Base-by-base conservation (phyloP, 192 early-diverging fungal genomes). In the Thamnidium elegans region DNA sequence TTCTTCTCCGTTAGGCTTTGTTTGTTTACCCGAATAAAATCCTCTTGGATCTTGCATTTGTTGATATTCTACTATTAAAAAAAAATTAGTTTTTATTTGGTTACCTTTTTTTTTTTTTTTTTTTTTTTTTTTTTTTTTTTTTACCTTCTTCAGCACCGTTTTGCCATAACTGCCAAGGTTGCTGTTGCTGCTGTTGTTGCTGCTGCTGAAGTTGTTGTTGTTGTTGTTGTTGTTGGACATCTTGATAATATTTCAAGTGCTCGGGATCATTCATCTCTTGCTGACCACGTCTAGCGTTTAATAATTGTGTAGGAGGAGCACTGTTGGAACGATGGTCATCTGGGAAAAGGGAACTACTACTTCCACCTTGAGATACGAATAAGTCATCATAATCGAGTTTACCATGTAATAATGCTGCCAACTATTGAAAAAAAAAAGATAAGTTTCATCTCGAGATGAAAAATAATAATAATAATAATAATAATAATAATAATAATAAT, bases 291-390 rank as follows among this genome's bases (percentile, higher is more conserved):
- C 44, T 17, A 43, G 50, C 53, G 36, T 39, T 39, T 23, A 66
- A 39, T 20, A 53, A 45, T 30, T 63, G 48, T 20, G 87, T 78
- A 17, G 91, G 92, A 11, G 92, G 92, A 9, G 92, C 92, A 67
- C 84, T 87, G 54, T 75, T 89, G 32, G 89, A 87, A 36, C 91
- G 80, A 60, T 70, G 69, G 69, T 45, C 79, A 76, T 71, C 89
- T 71, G 73, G 82, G 21, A 74, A 76, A 10, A 47, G 32, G 8
- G 50, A 17, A 10, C 36, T 39, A 39, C 36, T 39, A 39, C 36
- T 39, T 8, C 55, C 65, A 36, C 39, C 56, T 34, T 58, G 55
- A 8, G 55, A 48, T 14, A 50, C 50, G 26, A 50, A 47, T 14
- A 59, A 19, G 30, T 61, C 50, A 48, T 63, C 48, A 51, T 79